These are phyloP conservation scores for Penicillium sp. DNA, from an alignment of 2,329 filamentous ascomycete species.

Conservation along the genomic window DNA sequence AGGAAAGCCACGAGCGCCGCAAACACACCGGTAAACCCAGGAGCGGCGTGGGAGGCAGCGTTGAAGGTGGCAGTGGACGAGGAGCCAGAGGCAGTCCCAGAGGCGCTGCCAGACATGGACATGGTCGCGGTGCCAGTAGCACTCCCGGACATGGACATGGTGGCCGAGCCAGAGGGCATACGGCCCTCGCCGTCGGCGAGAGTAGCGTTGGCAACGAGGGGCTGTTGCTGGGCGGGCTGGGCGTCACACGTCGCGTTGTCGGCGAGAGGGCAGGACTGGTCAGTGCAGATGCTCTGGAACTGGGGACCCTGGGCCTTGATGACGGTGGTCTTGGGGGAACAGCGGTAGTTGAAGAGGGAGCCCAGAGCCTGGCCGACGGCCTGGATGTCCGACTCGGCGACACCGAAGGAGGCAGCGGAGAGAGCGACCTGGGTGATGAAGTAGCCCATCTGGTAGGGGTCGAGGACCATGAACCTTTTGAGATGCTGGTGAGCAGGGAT, in stretches of 20 bases:
- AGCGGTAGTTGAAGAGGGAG: constrained; percentile 55
- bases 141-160: neutral
- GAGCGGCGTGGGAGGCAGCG: constrained; percentile 3
- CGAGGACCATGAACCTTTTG: constrained; percentile 57
- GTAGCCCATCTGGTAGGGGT: constrained; percentile 56
- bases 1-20: constrained; percentile 2
- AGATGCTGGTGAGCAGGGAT: neutral
- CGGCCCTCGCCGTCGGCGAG: constrained; percentile 17
- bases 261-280: constrained; percentile 52
- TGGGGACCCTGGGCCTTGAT: constrained; percentile 50
- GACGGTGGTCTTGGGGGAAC: constrained; percentile 50
- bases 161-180: constrained; percentile 1
- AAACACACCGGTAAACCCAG: constrained; percentile 3
- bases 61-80: neutral
- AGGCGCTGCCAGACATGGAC: neutral
- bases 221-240: constrained; percentile 18
- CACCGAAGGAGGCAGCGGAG: constrained; percentile 61
- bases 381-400: constrained; percentile 55
- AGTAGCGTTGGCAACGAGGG: constrained; percentile 20
- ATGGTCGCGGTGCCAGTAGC: neutral
- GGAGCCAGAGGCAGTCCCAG: neutral
- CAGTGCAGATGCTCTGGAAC: constrained; percentile 60
- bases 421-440: constrained; percentile 63
- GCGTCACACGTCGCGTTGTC: constrained; percentile 48
- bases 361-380: constrained; percentile 54